phyloP scores from a whole-genome alignment of 2,329 filamentous ascomycete genomes.

The Emergomyces africanus region DNA sequence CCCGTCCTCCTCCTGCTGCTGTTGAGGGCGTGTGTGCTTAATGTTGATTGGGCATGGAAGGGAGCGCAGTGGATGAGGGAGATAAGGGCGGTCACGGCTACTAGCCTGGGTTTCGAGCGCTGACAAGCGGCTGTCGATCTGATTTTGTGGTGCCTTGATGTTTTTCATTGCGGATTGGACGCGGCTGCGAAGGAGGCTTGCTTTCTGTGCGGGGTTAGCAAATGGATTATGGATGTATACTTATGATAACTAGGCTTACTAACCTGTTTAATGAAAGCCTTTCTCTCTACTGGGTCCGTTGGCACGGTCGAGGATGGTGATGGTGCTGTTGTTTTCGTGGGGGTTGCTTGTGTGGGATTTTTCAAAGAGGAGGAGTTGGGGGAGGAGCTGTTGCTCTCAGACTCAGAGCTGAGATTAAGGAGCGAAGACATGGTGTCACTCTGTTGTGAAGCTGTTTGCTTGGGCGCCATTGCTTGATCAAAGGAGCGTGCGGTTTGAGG shows the following conservation, averaged over 20 bases:
- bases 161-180: conserved; percentile 30
- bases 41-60: background rate
- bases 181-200: conserved; percentile 24
- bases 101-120: conserved; percentile 29
- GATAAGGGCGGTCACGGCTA: conserved; percentile 21
- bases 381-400: conserved; percentile 11
- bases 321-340: conserved; percentile 5
- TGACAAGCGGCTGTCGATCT: conserved; percentile 28
- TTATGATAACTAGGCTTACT: conserved; percentile 3
- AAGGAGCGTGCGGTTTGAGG: background rate
- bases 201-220: conserved; percentile 22
- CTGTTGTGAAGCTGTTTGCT: conserved; percentile 5
- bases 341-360: conserved; percentile 11
- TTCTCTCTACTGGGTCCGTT: conserved; percentile 24
- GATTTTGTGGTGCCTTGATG: conserved; percentile 18
- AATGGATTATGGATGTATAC: background rate
- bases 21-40: background rate
- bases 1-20: background rate
- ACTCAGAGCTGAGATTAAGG: conserved; percentile 11
- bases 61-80: background rate
- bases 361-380: conserved; percentile 8
- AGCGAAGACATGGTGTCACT: conserved; percentile 9
- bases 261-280: conserved; percentile 30
- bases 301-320: conserved; percentile 15
- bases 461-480: background rate